These are phyloP conservation scores for Tieghemostelium lacteum DNA, from an alignment of 78 protist species.

Conservation along the genomic window DNA sequence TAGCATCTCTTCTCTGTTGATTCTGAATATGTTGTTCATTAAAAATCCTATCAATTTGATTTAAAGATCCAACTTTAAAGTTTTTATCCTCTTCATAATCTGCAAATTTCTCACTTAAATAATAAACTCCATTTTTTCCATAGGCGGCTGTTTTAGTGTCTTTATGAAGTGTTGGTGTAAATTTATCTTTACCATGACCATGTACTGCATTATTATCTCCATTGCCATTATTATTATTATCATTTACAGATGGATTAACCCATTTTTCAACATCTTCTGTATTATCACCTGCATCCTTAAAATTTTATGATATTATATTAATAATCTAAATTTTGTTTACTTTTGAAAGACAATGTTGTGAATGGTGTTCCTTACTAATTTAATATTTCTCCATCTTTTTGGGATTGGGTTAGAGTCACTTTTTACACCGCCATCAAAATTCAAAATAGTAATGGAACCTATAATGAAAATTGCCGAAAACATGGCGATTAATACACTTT, in stretches of 20 bases:
- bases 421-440: not conserved
- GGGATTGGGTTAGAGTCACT: not conserved
- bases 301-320: no score
- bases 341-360: not conserved
- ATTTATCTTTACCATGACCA: not conserved
- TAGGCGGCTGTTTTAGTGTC: not conserved
- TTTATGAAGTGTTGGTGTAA: not conserved
- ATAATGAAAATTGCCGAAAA: not conserved
- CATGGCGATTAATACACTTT: not conserved
- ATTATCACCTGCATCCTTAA: not conserved
- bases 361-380: not conserved
- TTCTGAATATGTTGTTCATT: constrained; percentile 4
- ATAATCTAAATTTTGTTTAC: not conserved
- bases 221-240: not conserved
- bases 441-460: not conserved
- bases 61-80: not conserved
- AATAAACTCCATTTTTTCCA: no score
- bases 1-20: constrained; percentile 8
- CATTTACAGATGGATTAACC: not conserved
- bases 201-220: not conserved
- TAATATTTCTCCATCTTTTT: not conserved
- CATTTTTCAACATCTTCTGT: not conserved
- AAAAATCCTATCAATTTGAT: constrained; percentile 10
- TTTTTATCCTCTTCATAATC: not conserved
- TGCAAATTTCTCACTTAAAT: not conserved